Conservation (phyloP, 805 yeast genomes). For the Scheffersomyces coipomensis region DNA sequence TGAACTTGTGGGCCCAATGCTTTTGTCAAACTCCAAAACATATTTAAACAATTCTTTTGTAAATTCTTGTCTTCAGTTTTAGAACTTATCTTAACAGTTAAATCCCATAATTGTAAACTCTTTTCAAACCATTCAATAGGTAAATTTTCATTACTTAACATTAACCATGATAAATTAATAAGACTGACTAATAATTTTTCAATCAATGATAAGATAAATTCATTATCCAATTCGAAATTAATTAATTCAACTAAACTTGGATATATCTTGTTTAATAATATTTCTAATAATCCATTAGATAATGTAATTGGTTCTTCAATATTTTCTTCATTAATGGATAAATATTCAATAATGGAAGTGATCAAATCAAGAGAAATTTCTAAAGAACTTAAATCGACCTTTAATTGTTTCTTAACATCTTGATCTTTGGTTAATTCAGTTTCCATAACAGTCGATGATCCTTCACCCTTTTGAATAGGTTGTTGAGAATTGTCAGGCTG, state of each 20-base stretch:
- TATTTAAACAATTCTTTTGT: slow-evolving; percentile 32
- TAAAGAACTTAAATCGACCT: slow-evolving; percentile 56
- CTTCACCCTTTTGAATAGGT: slow-evolving; percentile 22
- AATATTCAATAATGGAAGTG: slow-evolving; percentile 68
- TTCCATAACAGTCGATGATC: slow-evolving; percentile 7
- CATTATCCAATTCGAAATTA: slow-evolving; percentile 28
- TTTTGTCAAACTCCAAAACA: slow-evolving; percentile 39
- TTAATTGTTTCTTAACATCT: slow-evolving; percentile 36
- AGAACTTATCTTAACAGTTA: slow-evolving; percentile 11
- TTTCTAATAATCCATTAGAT: slow-evolving; percentile 12
- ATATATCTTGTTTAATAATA: slow-evolving; percentile 19
- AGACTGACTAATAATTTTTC: slow-evolving; percentile 62
- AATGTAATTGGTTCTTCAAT: slow-evolving; percentile 19
- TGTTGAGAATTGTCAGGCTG: slow-evolving; percentile 35
- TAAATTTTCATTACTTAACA: slow-evolving; percentile 28
- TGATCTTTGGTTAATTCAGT: slow-evolving; percentile 8
- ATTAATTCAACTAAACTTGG: slow-evolving; percentile 39
- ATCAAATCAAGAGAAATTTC: slow-evolving; percentile 75
- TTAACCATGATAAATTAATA: slow-evolving; percentile 70
- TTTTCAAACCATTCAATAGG: slow-evolving; percentile 40
- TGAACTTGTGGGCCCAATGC: slow-evolving; percentile 32
- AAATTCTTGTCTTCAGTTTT: slow-evolving; percentile 15
- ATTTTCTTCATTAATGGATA: slow-evolving; percentile 29
- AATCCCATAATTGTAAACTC: slow-evolving; percentile 29
- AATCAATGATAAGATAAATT: slow-evolving; percentile 35